Base-by-base conservation (phyloP, 495 filamentous ascomycete species). In the Cudoniella acicularis region DNA sequence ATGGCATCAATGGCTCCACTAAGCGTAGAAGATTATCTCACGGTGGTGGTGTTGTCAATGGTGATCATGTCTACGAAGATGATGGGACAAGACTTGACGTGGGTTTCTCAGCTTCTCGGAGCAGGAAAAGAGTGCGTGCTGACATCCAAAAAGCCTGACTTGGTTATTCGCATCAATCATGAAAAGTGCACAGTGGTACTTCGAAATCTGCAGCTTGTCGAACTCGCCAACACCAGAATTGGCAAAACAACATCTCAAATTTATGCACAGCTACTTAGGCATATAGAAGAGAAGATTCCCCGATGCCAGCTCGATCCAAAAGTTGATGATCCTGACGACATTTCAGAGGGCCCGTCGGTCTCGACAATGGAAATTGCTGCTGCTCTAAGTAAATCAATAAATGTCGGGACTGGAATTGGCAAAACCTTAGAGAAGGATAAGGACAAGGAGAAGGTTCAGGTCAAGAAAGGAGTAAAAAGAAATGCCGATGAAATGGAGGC, bases 131-230 rank as follows among this genome's bases (percentile, higher is more conserved):
- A 17, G 41, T 17, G 13, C 16, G 56, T 66, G 62, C 74, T 75
- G 59, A 74, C 61, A 43, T 59, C 36, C 3, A 16, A 51, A 18
- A 52, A 81, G 77, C 70, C 69, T 3, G 67, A 86, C 52, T 71
- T 90, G 52, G 81, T 90, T 20, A 75, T 98, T 47, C 85, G 89
- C 25, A 77, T 97, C 22, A 96, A 96, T 69, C 87, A 91, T 67
- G 87, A 90, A 36, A 96, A 92, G 67, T 86, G 90, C 46, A 78
- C 84, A 3, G 89, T 98, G 13, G 79, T 88, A 17, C 79, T 95
- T 54, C 90, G 94, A 53, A 96, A 87, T 61, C 78, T 82, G 51
- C 84, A 84, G 21, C 86, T 98, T 26, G 82, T 87, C 41, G 74
- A 78, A 2, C 73, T 85, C 21, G 86, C 79, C 2, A 75, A 76